These are phyloP conservation scores for Neurospora sp. DNA, from an alignment of 495 filamentous ascomycete genomes.

Conservation along the genomic window DNA sequence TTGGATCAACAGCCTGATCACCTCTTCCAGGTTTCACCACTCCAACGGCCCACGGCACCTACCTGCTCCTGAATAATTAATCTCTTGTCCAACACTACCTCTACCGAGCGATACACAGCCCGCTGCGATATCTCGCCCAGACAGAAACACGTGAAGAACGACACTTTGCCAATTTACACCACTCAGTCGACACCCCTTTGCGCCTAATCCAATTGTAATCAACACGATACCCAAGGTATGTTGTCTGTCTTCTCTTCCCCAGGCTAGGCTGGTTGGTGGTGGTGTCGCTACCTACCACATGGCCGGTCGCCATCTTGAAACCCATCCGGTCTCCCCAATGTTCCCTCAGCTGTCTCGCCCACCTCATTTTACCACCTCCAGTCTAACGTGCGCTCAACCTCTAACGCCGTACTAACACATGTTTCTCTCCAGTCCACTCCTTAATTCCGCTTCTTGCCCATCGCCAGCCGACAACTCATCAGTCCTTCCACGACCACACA, in stretches of 20 bases:
- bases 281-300: neutral
- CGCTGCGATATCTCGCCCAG: neutral
- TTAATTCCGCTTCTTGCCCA: neutral
- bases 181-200: neutral
- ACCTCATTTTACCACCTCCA: neutral
- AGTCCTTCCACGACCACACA: neutral
- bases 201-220: neutral
- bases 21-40: neutral
- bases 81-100: neutral
- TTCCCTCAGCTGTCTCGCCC: neutral
- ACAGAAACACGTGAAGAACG: neutral
- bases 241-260: neutral
- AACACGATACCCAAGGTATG: neutral
- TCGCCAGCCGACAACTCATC: neutral
- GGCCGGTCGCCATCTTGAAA: neutral
- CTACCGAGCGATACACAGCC: neutral
- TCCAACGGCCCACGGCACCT: neutral
- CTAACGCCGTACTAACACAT: neutral
- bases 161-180: neutral
- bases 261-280: neutral
- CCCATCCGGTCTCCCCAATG: neutral
- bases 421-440: neutral
- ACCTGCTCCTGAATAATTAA: neutral
- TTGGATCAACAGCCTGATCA: neutral
- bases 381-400: neutral